Evolutionary conservation across 768 basidiomycete species (phyloP).

Genomic region (Suillus americanus): DNA sequence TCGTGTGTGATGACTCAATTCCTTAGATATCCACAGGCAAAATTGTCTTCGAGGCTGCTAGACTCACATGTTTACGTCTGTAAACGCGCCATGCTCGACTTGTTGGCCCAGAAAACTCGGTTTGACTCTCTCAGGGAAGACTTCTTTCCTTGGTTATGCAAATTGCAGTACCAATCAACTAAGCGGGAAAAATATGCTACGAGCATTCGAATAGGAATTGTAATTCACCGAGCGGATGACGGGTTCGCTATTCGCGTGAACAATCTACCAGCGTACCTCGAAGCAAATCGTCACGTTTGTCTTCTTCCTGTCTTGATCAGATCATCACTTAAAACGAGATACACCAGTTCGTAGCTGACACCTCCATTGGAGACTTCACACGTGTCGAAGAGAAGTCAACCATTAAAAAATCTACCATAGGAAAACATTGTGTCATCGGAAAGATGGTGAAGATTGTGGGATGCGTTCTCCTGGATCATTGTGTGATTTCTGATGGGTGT

Average conservation of each 20-base stretch:
- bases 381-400: slow-evolving; percentile 76
- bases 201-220: slow-evolving; percentile 63
- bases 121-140: slow-evolving; percentile 87
- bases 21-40: slow-evolving; percentile 67
- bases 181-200: slow-evolving; percentile 60
- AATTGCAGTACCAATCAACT: slow-evolving; percentile 70
- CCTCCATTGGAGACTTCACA: slow-evolving; percentile 74
- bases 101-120: slow-evolving; percentile 63
- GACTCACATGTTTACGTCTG: slow-evolving; percentile 95
- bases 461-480: slow-evolving; percentile 87
- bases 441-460: slow-evolving; percentile 81
- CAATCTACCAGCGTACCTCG: slow-evolving; percentile 73
- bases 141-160: slow-evolving; percentile 91
- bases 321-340: slow-evolving; percentile 16
- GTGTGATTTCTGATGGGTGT: slow-evolving; percentile 84
- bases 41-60: slow-evolving; percentile 63
- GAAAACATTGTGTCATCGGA: slow-evolving; percentile 82
- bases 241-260: slow-evolving; percentile 73
- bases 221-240: slow-evolving; percentile 52
- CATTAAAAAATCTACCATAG: slow-evolving; percentile 79
- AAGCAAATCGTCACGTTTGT: slow-evolving; percentile 76
- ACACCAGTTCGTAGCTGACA: slow-evolving; percentile 46
- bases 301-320: neutral
- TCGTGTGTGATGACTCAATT: neutral
- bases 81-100: slow-evolving; percentile 68